phyloP scores from a whole-genome alignment of 495 filamentous ascomycete species.

The Cairneyella variabilis region DNA sequence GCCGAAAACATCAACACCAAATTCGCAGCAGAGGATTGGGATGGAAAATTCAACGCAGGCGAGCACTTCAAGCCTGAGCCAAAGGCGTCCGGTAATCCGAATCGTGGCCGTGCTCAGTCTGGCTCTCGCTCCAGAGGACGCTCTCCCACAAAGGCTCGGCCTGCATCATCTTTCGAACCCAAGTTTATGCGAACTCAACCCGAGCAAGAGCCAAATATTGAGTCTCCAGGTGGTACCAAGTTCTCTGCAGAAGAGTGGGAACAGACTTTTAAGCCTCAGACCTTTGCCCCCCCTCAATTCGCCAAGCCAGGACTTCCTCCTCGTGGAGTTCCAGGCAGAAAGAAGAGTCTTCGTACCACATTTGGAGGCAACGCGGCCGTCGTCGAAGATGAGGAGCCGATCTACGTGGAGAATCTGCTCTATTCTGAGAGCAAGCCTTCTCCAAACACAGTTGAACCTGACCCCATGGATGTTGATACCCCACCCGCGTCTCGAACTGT shows the following conservation, averaged over 20 bases:
- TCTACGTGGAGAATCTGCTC: constrained; percentile 30
- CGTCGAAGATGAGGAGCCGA: constrained; percentile 40
- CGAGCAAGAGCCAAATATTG: constrained; percentile 3
- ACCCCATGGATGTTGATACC: constrained; percentile 54
- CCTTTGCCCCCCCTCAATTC: constrained; percentile 39
- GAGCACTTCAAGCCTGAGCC: constrained; percentile 45
- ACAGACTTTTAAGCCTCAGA: constrained; percentile 57
- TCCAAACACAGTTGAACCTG: constrained; percentile 30
- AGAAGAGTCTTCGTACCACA: constrained; percentile 16
- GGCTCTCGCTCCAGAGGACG: constrained; percentile 28
- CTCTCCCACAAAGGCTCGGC: constrained; percentile 29
- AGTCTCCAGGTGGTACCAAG: constrained; percentile 30
- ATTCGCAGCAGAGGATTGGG: constrained; percentile 60
- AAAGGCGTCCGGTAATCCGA: constrained; percentile 26
- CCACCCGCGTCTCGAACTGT: constrained; percentile 28
- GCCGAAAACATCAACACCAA: constrained; percentile 75
- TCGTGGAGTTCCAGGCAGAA: constrained; percentile 1
- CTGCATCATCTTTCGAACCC: constrained; percentile 7
- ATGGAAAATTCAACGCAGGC: constrained; percentile 46
- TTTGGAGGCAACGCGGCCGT: constrained; percentile 33
- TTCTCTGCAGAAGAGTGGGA: constrained; percentile 68
- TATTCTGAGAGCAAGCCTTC: no score
- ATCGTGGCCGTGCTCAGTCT: constrained; percentile 31
- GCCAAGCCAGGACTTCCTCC: background rate
- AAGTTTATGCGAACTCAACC: constrained; percentile 4